Base-by-base conservation (phyloP, 2,329 filamentous ascomycete genomes). In the Sporothrix pseudoabietina region DNA sequence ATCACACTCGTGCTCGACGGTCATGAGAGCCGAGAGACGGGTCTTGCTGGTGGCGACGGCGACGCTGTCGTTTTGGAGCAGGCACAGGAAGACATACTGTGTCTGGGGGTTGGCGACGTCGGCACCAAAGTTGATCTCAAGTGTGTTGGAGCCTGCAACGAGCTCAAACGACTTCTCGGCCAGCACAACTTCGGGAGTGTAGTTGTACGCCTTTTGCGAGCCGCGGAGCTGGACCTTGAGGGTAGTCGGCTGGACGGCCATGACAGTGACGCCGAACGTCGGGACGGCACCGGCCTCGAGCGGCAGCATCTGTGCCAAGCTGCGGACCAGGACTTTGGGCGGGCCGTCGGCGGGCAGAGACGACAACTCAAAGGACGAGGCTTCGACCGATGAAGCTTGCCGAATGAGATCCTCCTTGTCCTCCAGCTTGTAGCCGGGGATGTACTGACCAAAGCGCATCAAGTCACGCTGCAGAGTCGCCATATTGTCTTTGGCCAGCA, bases 1-100 rank as follows among this genome's bases (percentile, higher is more conserved):
- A 14, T 75, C 76, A 71, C 77, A 78, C 54, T 78, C 77, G 59
- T 78, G 77, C 74, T 78, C 77, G 22, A 78, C 77, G 3, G 76
- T 77, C 77, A 77, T 77, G 35, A 78, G 52, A 1, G 75, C 77
- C 0, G 75, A 77, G 4, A 77, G 65, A 4, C 77, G 75, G 4
- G 74, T 75, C n/a, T 74, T 69, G 16, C 74, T 77, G 3, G 77
- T 77, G 19, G 72, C 68, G 9, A 77, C 70, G 3, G 77, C 77
- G 1, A 78, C 77, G 8, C 72, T 54, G 39, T 78, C 77, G 66
- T 78, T 78, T 35, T 77, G 74, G 59, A 78, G 65, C 63, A 78
- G 77, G 61, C 75, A 76, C 10, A 78, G 54, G 72, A 78, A 77
- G 6, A 75, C 77, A 61, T 77, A 78, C 69, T 78, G 77, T 4